Evolutionary conservation across 1,284 basidiomycete species (phyloP), one percentile per base, ranked within the genome.

Genomic region (Mycosarcoma maydis): DNA sequence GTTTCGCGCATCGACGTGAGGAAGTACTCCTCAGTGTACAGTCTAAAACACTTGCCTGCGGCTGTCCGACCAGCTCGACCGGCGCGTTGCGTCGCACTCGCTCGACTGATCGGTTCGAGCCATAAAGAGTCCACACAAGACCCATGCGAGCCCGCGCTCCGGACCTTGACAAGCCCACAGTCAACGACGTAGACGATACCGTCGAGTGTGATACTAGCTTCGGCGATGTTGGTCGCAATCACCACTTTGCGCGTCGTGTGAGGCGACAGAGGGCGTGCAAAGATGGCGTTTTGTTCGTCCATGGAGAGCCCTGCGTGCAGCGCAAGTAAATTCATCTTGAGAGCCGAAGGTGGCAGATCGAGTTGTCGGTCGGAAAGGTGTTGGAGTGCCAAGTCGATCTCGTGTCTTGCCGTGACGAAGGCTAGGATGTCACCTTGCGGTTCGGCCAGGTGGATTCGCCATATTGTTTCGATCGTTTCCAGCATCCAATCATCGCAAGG

Each of bases 161-260:
- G 34, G 66, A 92, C 92, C 87, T 98, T 98, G 67, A 95, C 94
- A 75, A 94, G 92, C 4, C 95, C 96, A 52, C 88, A 90, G 77
- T 99, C 95, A 5, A 98, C 86, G n/a, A 99, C 94, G 78, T 90
- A 98, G 72, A 90, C 90, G 68, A 98, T 90, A 1, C 93, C 93
- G 44, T 97, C 92, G 56, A 98, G 96, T 0, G 95, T 98, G 14
- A 98, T 90, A 82, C 92, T 94, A 19, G 95, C 90, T 84, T 98
- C 96, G 16, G 96, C 95, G 46, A 98, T 94, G 80, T 98, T 98
- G 0, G 96, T 98, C 1, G 92, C 87, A 23, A 97, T 87, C 45
- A 99, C 89, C 46, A 96, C 89, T 82, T 98, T 99, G 50, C 96
- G 87, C 4, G 86, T 87, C 42, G 90, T 84, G 17, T 16, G 7